phyloP scores from a whole-genome alignment of 768 basidiomycete genomes.

The Chalciporus piperatus region DNA sequence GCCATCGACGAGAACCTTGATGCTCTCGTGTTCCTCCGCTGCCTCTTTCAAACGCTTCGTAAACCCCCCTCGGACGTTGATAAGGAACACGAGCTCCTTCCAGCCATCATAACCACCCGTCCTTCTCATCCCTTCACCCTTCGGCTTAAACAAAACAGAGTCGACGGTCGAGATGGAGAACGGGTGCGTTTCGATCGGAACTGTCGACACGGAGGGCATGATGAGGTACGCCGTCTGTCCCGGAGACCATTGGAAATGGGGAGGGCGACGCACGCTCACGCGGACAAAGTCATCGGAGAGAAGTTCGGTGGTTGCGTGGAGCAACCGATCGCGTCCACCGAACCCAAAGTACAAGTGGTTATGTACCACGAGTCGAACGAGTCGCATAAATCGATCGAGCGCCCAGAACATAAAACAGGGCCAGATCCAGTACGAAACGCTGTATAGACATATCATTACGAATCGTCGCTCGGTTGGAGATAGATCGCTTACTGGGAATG shows the following conservation, averaged over 20 bases:
- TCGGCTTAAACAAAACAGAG: conserved; percentile 15
- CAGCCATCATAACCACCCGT: conserved; percentile 8
- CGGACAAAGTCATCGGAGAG: conserved; percentile 47
- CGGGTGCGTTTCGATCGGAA: conserved; percentile 55
- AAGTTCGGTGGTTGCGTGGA: conserved; percentile 41
- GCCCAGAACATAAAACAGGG: conserved; percentile 32
- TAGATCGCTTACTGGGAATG: conserved; percentile 12
- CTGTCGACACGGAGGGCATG: conserved; percentile 43
- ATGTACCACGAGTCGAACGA: conserved; percentile 41
- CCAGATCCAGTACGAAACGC: conserved; percentile 29
- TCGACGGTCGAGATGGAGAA: conserved; percentile 57
- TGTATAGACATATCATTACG: conserved; percentile 1
- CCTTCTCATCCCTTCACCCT: not conserved
- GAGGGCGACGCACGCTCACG: conserved; percentile 42
- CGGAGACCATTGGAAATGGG: conserved; percentile 49
- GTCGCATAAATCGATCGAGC: conserved; percentile 50
- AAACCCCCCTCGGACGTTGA: conserved; percentile 59
- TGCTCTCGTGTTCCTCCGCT: conserved; percentile 28
- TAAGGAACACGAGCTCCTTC: conserved; percentile 53
- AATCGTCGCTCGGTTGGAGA: not conserved
- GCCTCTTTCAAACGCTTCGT: conserved; percentile 45
- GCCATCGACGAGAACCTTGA: conserved; percentile 56
- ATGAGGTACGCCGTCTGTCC: conserved; percentile 56
- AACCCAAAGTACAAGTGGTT: conserved; percentile 42
- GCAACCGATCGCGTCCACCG: conserved; percentile 18